A percentile compares a stretch with the other conserved stretches of the same genome.
These are phyloP conservation scores for Sanghuangporus baumii DNA, from an alignment of 1,284 basidiomycete genomes.

Conservation along the genomic window DNA sequence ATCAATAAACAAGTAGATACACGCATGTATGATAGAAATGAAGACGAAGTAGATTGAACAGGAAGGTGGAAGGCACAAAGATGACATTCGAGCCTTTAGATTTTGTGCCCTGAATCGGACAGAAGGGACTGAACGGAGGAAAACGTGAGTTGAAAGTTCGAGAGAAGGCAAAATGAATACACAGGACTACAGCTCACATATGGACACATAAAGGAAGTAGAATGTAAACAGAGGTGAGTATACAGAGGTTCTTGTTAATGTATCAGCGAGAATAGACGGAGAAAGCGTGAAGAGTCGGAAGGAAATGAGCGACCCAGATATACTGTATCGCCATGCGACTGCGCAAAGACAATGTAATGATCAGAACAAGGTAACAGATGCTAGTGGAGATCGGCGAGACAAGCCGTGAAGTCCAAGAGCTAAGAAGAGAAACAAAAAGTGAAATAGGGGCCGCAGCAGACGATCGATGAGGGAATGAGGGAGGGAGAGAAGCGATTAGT, in stretches of 20 bases:
- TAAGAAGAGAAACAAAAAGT: background rate
- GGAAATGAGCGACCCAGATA: background rate
- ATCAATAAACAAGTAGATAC: background rate
- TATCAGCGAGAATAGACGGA: background rate
- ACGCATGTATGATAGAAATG: background rate
- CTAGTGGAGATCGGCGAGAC: background rate
- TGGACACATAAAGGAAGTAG: conserved; percentile 1
- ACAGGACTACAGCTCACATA: background rate
- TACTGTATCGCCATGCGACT: background rate
- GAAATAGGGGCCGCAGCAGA: background rate
- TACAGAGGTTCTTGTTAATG: conserved; percentile 1
- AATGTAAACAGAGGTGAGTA: background rate
- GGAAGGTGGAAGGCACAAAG: background rate
- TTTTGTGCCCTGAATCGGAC: background rate
- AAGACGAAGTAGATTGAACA: background rate
- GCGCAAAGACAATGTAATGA: background rate
- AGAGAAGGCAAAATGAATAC: background rate
- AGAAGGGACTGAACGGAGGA: background rate
- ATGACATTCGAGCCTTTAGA: background rate
- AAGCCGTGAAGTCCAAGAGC: background rate
- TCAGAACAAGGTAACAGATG: background rate
- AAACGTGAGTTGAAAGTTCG: background rate
- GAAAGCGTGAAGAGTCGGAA: background rate
- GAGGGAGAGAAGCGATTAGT: background rate
- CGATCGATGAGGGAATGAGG: background rate